Percentiles rank a stretch among this genome's conserved stretches.
phyloP scores from a whole-genome alignment of 2,329 filamentous ascomycete genomes.

The Ascochyta fabae region DNA sequence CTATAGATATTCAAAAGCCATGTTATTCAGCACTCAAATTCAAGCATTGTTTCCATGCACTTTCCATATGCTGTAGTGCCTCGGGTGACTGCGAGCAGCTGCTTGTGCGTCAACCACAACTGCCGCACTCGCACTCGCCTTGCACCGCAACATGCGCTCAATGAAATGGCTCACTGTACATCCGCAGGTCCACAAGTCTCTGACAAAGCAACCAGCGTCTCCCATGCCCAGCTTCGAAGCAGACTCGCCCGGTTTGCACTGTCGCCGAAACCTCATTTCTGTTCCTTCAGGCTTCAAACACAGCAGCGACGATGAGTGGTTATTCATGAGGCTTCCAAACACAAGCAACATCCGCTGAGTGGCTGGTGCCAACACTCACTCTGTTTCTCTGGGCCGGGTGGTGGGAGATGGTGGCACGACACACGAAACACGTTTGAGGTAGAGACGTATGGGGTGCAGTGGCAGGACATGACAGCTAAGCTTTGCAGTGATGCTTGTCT shows the following conservation, averaged over 20 bases:
- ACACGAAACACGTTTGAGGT: constrained; percentile 3
- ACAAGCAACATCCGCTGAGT: not conserved
- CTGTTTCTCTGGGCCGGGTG: constrained; percentile 5
- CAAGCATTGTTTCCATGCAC: constrained; percentile 3
- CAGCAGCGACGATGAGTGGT: not conserved
- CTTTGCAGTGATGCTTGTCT: constrained; percentile 37
- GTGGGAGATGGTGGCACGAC: not conserved
- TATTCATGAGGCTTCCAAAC: constrained; percentile 1
- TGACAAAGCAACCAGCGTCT: not conserved
- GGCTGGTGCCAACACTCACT: not conserved
- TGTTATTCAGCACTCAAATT: constrained; percentile 3
- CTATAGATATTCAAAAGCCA: constrained; percentile 14
- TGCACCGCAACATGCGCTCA: not conserved
- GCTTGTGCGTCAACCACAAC: not conserved
- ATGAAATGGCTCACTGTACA: constrained; percentile 1
- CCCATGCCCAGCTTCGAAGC: constrained; percentile 14
- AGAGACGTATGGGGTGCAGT: constrained; percentile 7
- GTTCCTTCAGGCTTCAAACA: constrained; percentile 5
- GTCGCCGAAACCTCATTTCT: constrained; percentile 8
- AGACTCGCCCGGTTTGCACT: constrained; percentile 2
- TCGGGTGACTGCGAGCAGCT: not conserved
- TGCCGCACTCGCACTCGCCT: not conserved
- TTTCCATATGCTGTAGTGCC: not conserved
- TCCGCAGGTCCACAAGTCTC: not conserved
- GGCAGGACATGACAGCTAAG: constrained; percentile 28